Conservation (phyloP, 495 filamentous ascomycete species). For the Terfezia boudieri region DNA sequence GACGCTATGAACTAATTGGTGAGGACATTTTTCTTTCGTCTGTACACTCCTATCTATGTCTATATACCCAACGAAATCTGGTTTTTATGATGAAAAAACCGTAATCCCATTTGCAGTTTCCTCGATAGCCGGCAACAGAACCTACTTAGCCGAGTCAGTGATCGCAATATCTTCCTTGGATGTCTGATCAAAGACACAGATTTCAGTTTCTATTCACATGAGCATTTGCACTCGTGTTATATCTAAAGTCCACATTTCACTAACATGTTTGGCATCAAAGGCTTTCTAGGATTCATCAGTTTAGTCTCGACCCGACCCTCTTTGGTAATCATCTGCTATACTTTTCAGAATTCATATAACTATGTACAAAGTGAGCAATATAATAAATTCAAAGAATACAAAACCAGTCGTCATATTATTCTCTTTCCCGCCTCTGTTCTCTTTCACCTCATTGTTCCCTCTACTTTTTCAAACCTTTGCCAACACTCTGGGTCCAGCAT, state of each 20-base stretch:
- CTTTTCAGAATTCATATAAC: not conserved
- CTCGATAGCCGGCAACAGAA: constrained; percentile 26
- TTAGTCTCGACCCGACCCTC: too few relatives aligned
- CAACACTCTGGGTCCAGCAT: not conserved
- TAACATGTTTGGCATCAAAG: not conserved
- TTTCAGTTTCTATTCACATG: not conserved
- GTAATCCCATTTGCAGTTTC: constrained; percentile 28
- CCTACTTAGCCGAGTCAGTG: constrained; percentile 24
- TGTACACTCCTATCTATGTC: too few relatives aligned
- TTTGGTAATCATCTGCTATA: not conserved
- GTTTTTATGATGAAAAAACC: constrained; percentile 24
- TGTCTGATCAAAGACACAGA: constrained; percentile 20
- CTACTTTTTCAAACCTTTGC: not conserved
- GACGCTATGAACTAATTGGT: not conserved
- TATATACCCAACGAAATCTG: not conserved
- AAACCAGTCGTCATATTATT: not conserved
- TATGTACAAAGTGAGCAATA: not conserved
- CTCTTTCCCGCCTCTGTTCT: not conserved
- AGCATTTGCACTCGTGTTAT: not conserved
- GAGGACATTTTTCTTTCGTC: not conserved
- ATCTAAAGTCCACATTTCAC: not conserved
- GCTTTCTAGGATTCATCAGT: not conserved
- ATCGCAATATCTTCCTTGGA: constrained; percentile 28
- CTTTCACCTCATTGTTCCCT: not conserved
- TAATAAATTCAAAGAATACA: not conserved